A percentile compares a stretch with the other conserved stretches of the same genome.
Evolutionary conservation across 768 basidiomycete species (phyloP).

Genomic region (Gloeostereum incarnatum): DNA sequence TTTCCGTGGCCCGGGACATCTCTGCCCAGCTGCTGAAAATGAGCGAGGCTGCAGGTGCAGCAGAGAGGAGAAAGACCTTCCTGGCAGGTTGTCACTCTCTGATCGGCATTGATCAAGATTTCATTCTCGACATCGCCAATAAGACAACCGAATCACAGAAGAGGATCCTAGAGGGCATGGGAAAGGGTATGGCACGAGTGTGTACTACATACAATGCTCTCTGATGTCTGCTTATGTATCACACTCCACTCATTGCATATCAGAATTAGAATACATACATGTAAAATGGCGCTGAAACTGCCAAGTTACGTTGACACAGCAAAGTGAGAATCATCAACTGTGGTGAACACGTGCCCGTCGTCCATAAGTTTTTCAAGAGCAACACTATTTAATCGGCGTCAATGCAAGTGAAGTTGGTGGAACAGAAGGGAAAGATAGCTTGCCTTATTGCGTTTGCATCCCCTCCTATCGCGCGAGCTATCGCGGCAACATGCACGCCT

Average conservation of each 20-base stretch:
- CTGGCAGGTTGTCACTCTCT: slow-evolving; percentile 34
- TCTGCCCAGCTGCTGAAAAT: slow-evolving; percentile 39
- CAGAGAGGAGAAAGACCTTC: slow-evolving; percentile 43
- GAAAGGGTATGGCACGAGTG: slow-evolving; percentile 57
- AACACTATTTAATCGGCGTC: slow-evolving; percentile 28
- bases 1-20: slow-evolving; percentile 46
- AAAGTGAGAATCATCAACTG: slow-evolving; percentile 13
- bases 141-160: slow-evolving; percentile 61
- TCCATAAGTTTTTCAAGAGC: slow-evolving; percentile 74
- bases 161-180: slow-evolving; percentile 62
- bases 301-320: not conserved
- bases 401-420: not conserved
- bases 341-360: slow-evolving; percentile 72
- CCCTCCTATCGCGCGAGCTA: slow-evolving; percentile 56
- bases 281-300: not conserved
- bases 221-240: no score
- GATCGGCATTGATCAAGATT: slow-evolving; percentile 54
- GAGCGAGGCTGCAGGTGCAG: slow-evolving; percentile 40
- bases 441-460: slow-evolving; percentile 60
- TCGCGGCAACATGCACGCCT: slow-evolving; percentile 67
- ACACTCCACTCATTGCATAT: no score
- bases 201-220: slow-evolving; percentile 31
- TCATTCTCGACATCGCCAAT: slow-evolving; percentile 50
- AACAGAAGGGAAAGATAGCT: slow-evolving; percentile 7
- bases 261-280: not conserved